Conservation (phyloP, 2,329 filamentous ascomycete genomes). For the Talaromyces pinophilus region DNA sequence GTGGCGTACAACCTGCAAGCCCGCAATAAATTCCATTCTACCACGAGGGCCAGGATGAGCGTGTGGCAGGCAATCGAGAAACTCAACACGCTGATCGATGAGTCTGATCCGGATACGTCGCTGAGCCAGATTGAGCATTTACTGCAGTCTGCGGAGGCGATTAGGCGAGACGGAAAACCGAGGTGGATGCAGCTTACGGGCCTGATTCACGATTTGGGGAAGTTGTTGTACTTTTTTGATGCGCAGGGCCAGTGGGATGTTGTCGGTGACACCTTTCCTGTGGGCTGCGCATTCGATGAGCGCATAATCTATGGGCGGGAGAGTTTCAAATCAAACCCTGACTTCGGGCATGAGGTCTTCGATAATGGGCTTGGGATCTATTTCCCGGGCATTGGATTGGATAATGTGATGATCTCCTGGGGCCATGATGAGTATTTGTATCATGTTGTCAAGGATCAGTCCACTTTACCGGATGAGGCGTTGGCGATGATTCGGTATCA, state of each 20-base stretch:
- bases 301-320: conserved; percentile 77
- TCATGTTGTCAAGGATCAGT: conserved; percentile 81
- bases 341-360: conserved; percentile 70
- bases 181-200: conserved; percentile 53
- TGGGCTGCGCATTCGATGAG: conserved; percentile 57
- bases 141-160: conserved; percentile 84
- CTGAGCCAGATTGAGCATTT: conserved; percentile 89
- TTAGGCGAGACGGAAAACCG: conserved; percentile 68
- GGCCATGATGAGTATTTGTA: conserved; percentile 64
- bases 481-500: conserved; percentile 93
- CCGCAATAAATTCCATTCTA: conserved; percentile 68
- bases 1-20: conserved; percentile 77
- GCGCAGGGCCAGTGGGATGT: conserved; percentile 92
- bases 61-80: conserved; percentile 93
- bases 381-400: conserved; percentile 72
- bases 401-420: conserved; percentile 89
- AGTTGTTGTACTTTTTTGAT: conserved; percentile 58
- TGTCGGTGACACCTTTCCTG: conserved; percentile 63
- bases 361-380: conserved; percentile 79
- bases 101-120: conserved; percentile 85
- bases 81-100: conserved; percentile 85
- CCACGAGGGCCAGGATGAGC: conserved; percentile 72
- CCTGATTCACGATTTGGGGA: conserved; percentile 51
- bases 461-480: conserved; percentile 73
- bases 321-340: conserved; percentile 74